Conservation (phyloP, 805 yeast species). For the Candida nonsorbophila region DNA sequence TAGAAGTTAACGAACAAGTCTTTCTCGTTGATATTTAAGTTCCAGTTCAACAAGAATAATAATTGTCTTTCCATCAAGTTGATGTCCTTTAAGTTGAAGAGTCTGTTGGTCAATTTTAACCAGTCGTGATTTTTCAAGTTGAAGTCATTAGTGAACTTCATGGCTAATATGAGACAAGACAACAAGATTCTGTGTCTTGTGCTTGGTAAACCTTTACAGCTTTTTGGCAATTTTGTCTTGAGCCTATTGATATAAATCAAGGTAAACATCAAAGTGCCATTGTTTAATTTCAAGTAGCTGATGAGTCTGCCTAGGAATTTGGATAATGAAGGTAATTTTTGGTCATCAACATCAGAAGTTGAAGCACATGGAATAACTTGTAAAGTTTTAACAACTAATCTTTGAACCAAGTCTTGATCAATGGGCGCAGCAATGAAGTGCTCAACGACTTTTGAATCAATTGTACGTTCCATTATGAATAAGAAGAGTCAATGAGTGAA, state of each 20-base stretch:
- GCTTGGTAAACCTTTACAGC: conserved; percentile 73
- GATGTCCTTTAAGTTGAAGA: conserved; percentile 62
- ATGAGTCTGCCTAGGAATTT: conserved; percentile 69
- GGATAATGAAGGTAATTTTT: conserved; percentile 62
- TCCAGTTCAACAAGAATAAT: conserved; percentile 65
- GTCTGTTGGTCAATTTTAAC: conserved; percentile 74
- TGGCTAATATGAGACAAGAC: conserved; percentile 67
- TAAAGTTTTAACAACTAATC: conserved; percentile 58
- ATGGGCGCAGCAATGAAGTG: conserved; percentile 61
- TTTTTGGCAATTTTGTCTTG: conserved; percentile 56
- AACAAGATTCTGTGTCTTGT: conserved; percentile 75
- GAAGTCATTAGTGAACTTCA: conserved; percentile 73
- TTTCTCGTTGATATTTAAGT: conserved; percentile 43
- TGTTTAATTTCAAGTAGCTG: conserved; percentile 71
- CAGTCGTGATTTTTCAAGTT: conserved; percentile 76
- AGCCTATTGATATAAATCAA: conserved; percentile 62
- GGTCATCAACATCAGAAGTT: conserved; percentile 22
- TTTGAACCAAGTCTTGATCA: conserved; percentile 69
- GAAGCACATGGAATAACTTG: conserved; percentile 62
- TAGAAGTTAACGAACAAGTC: conserved; percentile 40
- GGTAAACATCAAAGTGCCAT: conserved; percentile 73
- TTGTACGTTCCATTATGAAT: no score
- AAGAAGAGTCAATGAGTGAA: no score
- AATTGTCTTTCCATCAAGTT: conserved; percentile 79
- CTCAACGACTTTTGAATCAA: conserved; percentile 48